Base-by-base conservation (phyloP, 2,329 filamentous ascomycete genomes). In the Hawksworthiomyces lignivorus region DNA sequence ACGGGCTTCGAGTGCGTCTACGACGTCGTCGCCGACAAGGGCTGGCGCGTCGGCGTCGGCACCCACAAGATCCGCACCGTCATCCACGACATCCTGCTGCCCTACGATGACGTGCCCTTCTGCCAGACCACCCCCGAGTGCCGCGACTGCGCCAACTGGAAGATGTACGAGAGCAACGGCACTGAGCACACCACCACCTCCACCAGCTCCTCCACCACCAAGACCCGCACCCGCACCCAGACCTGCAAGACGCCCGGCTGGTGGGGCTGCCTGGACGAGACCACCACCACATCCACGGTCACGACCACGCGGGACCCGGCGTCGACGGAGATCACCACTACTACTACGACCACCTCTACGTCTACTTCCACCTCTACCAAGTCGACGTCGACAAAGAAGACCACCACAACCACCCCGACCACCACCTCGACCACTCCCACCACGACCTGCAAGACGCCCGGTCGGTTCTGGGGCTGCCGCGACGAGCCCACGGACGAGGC, bases 91-190 rank as follows among this genome's bases (percentile, higher is more conserved):
- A 86, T 98, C 4, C 74, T 97, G 47, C 73, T 83, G 54, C 81
- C 80, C 52, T 97, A 97, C 55, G 84, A 94, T 48, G 67, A 71
- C 4, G 86, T 94, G 0, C 84, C 92, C 0, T 67, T 76, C 50
- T 97, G 92, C 62, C 75, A 74, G 41, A 70, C 74, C 22, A 89
- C 90, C 7, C 72, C 79, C 18, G 82, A 87, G 39, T 97, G 92
- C 58, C 79, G 84, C 30, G 92, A 98, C 59, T 97, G 90, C 56
- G 86, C 78, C 44, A 80, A 83, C 43, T 97, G 92, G 92, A 94
- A 95, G 56, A 94, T 88, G 70, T 94, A 87, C 56, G 83, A 89
- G 61, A 94, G 88, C 59, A 96, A 96, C 58, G 84, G 84, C 22
- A 92, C 85, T 2, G 83, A 89, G 49, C 74, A 72, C 1, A 87